Percentiles rank a stretch among this genome's conserved stretches.
Conservation (phyloP, 768 basidiomycete species). For the Neoboletus subvelutipes region DNA sequence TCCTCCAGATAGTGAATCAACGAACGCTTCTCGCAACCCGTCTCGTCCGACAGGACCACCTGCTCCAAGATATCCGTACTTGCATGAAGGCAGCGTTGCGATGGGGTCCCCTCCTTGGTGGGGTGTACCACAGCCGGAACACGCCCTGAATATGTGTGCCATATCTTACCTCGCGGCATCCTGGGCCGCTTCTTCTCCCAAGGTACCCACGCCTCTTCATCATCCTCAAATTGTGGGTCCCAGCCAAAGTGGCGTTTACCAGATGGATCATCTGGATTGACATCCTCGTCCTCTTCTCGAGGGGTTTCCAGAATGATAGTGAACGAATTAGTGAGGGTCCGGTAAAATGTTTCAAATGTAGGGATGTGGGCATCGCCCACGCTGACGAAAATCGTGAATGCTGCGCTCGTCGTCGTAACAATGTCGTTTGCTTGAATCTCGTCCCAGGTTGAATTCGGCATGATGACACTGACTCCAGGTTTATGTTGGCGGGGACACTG, state of each 20-base stretch:
- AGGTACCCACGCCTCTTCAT: slow-evolving; percentile 24
- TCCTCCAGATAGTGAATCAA: slow-evolving; percentile 20
- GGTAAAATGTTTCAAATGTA: slow-evolving; percentile 15
- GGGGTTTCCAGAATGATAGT: neutral
- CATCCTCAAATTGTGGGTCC: slow-evolving; percentile 6
- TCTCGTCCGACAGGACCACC: neutral
- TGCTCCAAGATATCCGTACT: neutral
- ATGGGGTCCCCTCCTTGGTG: neutral
- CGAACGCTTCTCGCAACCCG: neutral
- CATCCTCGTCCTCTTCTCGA: neutral
- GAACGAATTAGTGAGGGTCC: slow-evolving; percentile 9
- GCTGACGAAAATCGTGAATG: slow-evolving; percentile 5
- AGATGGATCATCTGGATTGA: slow-evolving; percentile 7
- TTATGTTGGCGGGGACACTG: no score
- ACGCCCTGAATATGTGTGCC: neutral
- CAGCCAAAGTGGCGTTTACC: neutral
- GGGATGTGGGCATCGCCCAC: neutral
- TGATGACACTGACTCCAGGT: neutral
- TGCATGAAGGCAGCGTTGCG: neutral
- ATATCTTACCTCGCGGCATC: neutral
- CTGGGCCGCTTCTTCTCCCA: slow-evolving; percentile 8
- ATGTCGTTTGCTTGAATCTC: slow-evolving; percentile 1
- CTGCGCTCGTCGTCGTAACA: slow-evolving; percentile 8
- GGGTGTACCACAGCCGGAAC: slow-evolving; percentile 5
- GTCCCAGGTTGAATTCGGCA: slow-evolving; percentile 7